Conservation (phyloP, 2,329 filamentous ascomycete species). For the Colletotrichum chrysophilum region DNA sequence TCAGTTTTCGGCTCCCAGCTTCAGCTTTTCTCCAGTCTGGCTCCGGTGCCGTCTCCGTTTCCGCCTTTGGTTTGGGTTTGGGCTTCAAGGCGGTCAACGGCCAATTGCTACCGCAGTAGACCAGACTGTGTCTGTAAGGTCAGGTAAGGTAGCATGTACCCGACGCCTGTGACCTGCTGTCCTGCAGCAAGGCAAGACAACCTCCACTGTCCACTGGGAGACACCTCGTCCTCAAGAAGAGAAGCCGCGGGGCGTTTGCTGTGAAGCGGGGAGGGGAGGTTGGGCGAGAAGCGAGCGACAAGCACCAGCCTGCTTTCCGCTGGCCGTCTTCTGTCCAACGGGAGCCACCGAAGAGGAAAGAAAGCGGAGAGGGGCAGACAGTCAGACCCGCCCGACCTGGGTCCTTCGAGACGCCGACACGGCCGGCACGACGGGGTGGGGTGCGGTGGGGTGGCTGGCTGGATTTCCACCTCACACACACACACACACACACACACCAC, state of each 20-base stretch:
- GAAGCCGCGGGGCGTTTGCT: slow-evolving; percentile 13
- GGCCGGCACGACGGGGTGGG: neutral
- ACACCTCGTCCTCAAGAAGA: neutral
- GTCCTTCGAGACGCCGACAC: slow-evolving; percentile 2
- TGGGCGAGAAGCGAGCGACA: slow-evolving; percentile 6
- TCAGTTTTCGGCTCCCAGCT: neutral
- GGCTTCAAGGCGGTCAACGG: slow-evolving; percentile 20
- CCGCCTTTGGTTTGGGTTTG: neutral
- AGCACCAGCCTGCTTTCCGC: neutral
- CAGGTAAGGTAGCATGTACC: neutral
- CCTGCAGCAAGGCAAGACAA: slow-evolving; percentile 1
- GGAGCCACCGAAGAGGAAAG: slow-evolving; percentile 2
- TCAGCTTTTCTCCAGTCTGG: neutral
- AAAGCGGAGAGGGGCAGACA: slow-evolving; percentile 17
- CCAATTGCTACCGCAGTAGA: neutral
- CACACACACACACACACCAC: neutral
- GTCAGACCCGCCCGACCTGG: neutral
- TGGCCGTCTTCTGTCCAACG: slow-evolving; percentile 10
- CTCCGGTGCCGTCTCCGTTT: slow-evolving; percentile 5
- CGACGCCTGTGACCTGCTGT: neutral
- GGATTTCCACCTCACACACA: neutral
- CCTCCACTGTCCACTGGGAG: neutral
- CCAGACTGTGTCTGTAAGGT: neutral
- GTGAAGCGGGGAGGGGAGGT: slow-evolving; percentile 17
- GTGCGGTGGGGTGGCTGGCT: slow-evolving; percentile 2